Evolutionary conservation across 1,284 basidiomycete genomes (phyloP), one percentile per base, ranked within the genome.

Genomic region (Apiotrichum domesticum): DNA sequence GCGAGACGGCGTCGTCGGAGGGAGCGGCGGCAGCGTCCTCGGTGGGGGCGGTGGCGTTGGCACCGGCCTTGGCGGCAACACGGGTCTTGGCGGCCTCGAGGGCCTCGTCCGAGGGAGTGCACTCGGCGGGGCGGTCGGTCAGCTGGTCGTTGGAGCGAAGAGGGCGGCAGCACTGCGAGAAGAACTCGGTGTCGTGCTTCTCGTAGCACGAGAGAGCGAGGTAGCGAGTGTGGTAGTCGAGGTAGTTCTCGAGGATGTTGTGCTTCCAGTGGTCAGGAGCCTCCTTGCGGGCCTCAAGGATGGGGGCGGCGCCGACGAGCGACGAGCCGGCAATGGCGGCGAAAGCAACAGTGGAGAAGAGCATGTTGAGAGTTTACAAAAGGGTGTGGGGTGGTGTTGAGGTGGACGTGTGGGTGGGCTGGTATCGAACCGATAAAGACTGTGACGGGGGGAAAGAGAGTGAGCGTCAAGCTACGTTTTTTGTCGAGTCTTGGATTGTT

Each of bases 141-240:
- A 84, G 76, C 55, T 76, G 80, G 77, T 85, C 77, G 50, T 70
- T 80, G 39, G 80, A 61, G 55, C 73, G 66, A 51, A 80, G 62
- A 35, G 83, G 83, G 69, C 80, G 80, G 77, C 83, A 85, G 73
- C 83, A 84, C 54, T 83, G 78, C 54, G 83, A 78, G 80, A 88
- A 90, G 70, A 71, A 70, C 29, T 74, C 46, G n/a, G 82, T 82
- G 71, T 80, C 77, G 76, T 88, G 86, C 76, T 87, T 73, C 58
- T 67, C 66, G 58, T 83, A 69, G 68, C 77, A 78, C 52, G 75
- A 77, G 61, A 88, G 70, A 40, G 80, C 79, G 52, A 82, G 64
- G 78, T 85, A 86, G 54, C 88, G 82, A 45, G 73, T 67, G 77
- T 88, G 85, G 77, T 89, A 90, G 42, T 61, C 66, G 46, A 76